Evolutionary conservation across 148 eudicot genomes (phyloP).

Genomic region (Vaccinium macrocarpon): DNA sequence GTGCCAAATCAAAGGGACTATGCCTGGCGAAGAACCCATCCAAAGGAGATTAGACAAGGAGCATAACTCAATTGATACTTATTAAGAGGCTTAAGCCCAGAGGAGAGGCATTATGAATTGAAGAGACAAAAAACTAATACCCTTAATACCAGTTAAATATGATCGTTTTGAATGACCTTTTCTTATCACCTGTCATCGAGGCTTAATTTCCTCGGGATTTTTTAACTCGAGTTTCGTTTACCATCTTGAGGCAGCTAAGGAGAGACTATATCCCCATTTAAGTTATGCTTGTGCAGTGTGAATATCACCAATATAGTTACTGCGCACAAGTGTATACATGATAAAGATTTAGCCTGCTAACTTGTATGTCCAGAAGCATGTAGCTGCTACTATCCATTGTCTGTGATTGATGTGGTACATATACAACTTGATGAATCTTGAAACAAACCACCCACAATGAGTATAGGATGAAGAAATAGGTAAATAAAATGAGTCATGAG

Average conservation of each 20-base stretch:
- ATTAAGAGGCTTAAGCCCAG: background rate
- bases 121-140: too few relatives aligned
- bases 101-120: background rate
- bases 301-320: background rate
- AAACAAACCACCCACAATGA: too few relatives aligned
- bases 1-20: background rate
- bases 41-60: background rate
- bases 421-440: background rate
- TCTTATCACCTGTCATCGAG: too few relatives aligned
- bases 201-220: background rate
- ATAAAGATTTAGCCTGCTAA: background rate
- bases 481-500: background rate
- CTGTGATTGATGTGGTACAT: background rate
- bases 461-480: background rate
- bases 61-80: background rate
- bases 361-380: background rate
- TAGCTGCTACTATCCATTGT: background rate
- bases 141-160: too few relatives aligned
- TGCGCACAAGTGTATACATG: background rate
- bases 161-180: too few relatives aligned
- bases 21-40: background rate
- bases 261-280: background rate
- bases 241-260: background rate
- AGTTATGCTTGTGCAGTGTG: background rate
- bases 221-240: background rate